Evolutionary conservation across 2,329 filamentous ascomycete genomes (phyloP), one percentile per base, ranked within the genome.

Genomic region (Colletotrichum sp.): DNA sequence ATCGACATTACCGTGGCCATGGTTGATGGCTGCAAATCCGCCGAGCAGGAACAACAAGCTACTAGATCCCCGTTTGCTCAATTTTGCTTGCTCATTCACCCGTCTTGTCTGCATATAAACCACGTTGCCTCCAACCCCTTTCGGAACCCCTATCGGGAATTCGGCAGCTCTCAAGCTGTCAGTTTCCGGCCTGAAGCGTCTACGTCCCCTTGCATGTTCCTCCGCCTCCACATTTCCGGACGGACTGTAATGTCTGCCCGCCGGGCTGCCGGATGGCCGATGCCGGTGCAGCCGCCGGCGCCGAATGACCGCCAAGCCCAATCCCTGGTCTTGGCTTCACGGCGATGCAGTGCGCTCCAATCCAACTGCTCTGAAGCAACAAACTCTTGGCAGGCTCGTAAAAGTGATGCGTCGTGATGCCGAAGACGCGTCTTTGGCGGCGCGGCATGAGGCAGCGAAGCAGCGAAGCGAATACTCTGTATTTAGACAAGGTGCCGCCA

Each of bases 261-360:
- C 68, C 72, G 60, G 34, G 24, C 26, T 67, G 52, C 72, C 71
- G 71, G 44, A 59, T 66, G 59, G 30, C 59, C 26, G 66, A 15
- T 70, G 72, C 49, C 68, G 60, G 49, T 36, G 44, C 68, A 71
- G 68, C 68, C 62, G 72, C 72, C 72, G 68, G 62, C 72, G 72
- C 69, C 69, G 72, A 72, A 71, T 55, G 62, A 52, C 60, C 52
- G 69, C 49, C 30, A 70, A 55, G 26, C 32, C 28, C 62, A 39
- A 39, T 39, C 36, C 36, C 36, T 39, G 36, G 36, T 39, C 32
- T 30, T 60, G 57, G 26, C 12, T 28, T 28, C n/a, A 24, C 32
- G 32, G 24, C 32, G 30, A 39, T 21, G 32, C 32, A 64, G 13
- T 36, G 30, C 30, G 30, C 30, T 30, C 36, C 36, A 39, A 9